phyloP scores from a whole-genome alignment of 139 green algal genomes.

The Tetraselmis striata region DNA sequence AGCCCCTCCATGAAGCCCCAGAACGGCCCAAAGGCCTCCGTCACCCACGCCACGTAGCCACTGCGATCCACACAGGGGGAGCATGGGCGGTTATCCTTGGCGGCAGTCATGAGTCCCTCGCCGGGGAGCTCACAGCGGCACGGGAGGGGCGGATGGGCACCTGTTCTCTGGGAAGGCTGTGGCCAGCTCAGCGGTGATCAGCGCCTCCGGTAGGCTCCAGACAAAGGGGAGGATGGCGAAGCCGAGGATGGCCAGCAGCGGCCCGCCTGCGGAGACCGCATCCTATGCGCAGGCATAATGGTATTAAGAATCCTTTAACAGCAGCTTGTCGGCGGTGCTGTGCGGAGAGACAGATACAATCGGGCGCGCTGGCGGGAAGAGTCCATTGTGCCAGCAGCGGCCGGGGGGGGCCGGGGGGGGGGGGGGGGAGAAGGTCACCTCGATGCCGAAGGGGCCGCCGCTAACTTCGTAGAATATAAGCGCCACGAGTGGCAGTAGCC shows the following conservation, averaged over 20 bases:
- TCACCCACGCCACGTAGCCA: slow-evolving; percentile 93
- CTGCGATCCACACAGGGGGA: too few species aligned
- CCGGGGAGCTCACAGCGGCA: too few species aligned
- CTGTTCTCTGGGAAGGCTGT: slow-evolving; percentile 47
- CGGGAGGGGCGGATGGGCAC: too few species aligned
- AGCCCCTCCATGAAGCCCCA: slow-evolving; percentile 95
- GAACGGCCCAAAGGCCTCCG: slow-evolving; percentile 90
- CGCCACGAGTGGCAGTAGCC: slow-evolving; percentile 77
- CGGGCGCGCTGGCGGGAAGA: too few species aligned
- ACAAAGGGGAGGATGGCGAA: slow-evolving; percentile 76
- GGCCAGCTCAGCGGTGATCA: slow-evolving; percentile 80
- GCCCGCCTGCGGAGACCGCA: slow-evolving; percentile 66
- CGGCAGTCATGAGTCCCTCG: too few species aligned
- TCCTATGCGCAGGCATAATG: slow-evolving; percentile 42
- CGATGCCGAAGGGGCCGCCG: slow-evolving; percentile 90
- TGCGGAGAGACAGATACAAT: too few species aligned
- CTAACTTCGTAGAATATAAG: slow-evolving; percentile 96
- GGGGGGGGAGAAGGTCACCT: too few species aligned
- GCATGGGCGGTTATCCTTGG: too few species aligned
- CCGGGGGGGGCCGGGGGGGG: too few species aligned
- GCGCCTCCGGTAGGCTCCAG: slow-evolving; percentile 87
- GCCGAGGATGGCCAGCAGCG: slow-evolving; percentile 74
- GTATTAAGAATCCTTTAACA: too few species aligned
- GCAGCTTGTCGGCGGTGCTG: too few species aligned
- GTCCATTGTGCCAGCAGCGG: too few species aligned